These are phyloP conservation scores for Vinca minor DNA, from an alignment of 257 asterid genomes.

Conservation along the genomic window DNA sequence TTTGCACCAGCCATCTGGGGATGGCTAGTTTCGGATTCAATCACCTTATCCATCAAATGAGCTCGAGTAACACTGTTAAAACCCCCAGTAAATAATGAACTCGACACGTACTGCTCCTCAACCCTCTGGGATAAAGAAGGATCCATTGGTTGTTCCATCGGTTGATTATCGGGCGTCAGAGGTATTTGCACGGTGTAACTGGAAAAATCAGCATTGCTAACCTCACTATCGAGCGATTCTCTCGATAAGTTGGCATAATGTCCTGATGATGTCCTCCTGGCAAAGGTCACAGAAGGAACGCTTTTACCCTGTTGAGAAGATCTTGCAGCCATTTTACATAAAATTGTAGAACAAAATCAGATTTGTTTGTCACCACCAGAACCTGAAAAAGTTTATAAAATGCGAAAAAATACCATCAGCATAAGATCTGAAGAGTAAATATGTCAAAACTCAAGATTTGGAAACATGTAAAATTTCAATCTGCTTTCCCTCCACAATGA, in stretches of 20 bases:
- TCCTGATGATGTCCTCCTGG: conserved; percentile 27
- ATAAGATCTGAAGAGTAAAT: neutral
- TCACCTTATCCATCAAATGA: conserved; percentile 30
- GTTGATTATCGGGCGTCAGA: conserved; percentile 29
- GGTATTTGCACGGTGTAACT: conserved; percentile 29
- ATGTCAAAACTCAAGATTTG: neutral
- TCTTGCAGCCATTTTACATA: conserved; percentile 3
- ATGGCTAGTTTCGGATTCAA: conserved; percentile 24
- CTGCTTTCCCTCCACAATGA: neutral
- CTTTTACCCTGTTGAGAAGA: conserved; percentile 11
- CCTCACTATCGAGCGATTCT: conserved; percentile 23
- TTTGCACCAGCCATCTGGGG: conserved; percentile 32
- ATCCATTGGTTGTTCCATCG: conserved; percentile 30
- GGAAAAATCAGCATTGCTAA: conserved; percentile 11
- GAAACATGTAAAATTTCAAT: neutral
- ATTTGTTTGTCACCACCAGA: neutral
- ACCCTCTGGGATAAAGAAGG: conserved; percentile 20
- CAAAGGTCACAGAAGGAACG: conserved; percentile 16
- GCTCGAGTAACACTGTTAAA: conserved; percentile 28
- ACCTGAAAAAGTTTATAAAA: conserved; percentile 3
- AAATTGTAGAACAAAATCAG: neutral
- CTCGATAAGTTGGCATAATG: conserved; percentile 22
- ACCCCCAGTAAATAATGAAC: conserved; percentile 28
- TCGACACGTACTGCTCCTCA: conserved; percentile 29
- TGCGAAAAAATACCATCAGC: neutral